Percentiles rank a stretch among this genome's conserved stretches.
phyloP scores from a whole-genome alignment of 176 grass and related monocot genomes.

The Puya raimondii region DNA sequence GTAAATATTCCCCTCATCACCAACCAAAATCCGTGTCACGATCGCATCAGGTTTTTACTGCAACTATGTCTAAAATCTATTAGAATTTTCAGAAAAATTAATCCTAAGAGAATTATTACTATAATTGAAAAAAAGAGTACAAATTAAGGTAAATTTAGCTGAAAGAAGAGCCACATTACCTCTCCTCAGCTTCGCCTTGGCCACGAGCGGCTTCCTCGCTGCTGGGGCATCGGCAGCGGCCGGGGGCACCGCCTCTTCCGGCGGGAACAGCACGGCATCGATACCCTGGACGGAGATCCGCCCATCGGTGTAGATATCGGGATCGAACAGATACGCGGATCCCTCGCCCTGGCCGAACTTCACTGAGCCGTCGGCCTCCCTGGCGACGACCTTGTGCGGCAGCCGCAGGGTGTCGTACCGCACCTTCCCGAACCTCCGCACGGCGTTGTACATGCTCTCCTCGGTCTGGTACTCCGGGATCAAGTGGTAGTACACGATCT shows the following conservation, averaged over 20 bases:
- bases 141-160: neutral
- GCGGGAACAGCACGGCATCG: slow-evolving; percentile 61
- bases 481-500: slow-evolving; percentile 83
- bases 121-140: neutral
- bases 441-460: slow-evolving; percentile 86
- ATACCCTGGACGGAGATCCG: slow-evolving; percentile 84
- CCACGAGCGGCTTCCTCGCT: slow-evolving; percentile 30
- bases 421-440: slow-evolving; percentile 54
- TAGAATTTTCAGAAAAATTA: too few species aligned
- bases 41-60: neutral
- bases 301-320: slow-evolving; percentile 79
- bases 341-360: slow-evolving; percentile 66
- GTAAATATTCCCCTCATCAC: neutral
- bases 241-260: slow-evolving; percentile 26
- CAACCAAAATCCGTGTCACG: neutral
- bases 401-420: slow-evolving; percentile 54
- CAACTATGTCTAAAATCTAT: neutral
- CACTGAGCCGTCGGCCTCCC: slow-evolving; percentile 75
- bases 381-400: slow-evolving; percentile 61
- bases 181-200: slow-evolving; percentile 60
- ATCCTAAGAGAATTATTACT: too few species aligned
- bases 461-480: slow-evolving; percentile 80
- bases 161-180: slow-evolving; percentile 17
- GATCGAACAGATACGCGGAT: slow-evolving; percentile 64
- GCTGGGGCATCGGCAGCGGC: slow-evolving; percentile 11